These are phyloP conservation scores for Cornus florida DNA, from an alignment of 148 eudicot genomes.

Conservation along the genomic window DNA sequence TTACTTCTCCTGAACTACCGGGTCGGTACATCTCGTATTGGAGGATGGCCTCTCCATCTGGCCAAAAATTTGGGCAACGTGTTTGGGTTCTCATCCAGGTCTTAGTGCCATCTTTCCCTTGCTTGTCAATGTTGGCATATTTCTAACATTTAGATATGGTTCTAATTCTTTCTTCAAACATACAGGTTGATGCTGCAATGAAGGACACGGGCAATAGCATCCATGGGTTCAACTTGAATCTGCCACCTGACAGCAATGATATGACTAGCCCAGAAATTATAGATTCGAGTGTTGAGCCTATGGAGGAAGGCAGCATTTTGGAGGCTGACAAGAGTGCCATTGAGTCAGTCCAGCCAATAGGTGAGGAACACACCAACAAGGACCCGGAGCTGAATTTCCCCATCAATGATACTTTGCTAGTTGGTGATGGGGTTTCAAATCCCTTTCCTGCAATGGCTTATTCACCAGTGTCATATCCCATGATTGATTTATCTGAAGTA, in stretches of 20 bases:
- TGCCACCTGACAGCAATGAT: constrained; percentile 27
- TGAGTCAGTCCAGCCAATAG: constrained; percentile 7
- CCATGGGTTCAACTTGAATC: constrained; percentile 36
- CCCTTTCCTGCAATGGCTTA: background rate
- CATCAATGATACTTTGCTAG: constrained; percentile 36
- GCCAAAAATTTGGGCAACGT: constrained; percentile 71
- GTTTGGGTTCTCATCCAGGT: constrained; percentile 80
- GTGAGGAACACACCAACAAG: constrained; percentile 19
- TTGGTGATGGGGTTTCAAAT: constrained; percentile 10
- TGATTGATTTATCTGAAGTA: constrained; percentile 24
- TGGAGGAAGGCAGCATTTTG: background rate
- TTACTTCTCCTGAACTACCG: constrained; percentile 61
- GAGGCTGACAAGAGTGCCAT: background rate
- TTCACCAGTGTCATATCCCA: constrained; percentile 19
- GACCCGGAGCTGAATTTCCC: constrained; percentile 40
- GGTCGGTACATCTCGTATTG: constrained; percentile 69
- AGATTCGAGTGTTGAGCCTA: background rate
- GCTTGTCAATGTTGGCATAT: too few species aligned
- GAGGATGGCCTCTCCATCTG: constrained; percentile 69
- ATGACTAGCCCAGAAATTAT: background rate
- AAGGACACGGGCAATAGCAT: constrained; percentile 16
- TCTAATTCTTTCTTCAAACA: background rate
- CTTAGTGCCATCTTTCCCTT: background rate
- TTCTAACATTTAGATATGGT: background rate
- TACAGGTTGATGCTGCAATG: constrained; percentile 63